phyloP scores from a whole-genome alignment of 2,329 filamentous ascomycete species.

The Escovopsis weberi region DNA sequence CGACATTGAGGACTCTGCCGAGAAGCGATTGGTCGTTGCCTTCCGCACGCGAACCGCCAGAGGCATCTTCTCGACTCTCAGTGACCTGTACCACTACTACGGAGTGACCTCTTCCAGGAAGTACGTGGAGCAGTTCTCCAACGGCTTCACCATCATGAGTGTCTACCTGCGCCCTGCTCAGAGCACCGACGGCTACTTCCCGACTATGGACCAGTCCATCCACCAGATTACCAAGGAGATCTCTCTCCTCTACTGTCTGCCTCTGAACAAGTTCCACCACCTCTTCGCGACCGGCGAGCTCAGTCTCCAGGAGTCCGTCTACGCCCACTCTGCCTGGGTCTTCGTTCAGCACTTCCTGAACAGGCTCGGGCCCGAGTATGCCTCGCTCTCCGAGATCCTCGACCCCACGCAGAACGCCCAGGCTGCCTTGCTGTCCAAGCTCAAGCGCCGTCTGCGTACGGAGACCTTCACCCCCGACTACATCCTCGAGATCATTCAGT shows the following conservation, averaged over 20 bases:
- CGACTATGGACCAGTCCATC: constrained; percentile 84
- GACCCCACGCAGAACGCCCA: constrained; percentile 72
- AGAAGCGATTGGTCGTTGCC: constrained; percentile 88
- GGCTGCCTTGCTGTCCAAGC: constrained; percentile 75
- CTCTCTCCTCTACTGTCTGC: constrained; percentile 91
- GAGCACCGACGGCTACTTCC: constrained; percentile 42
- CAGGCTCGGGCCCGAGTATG: constrained; percentile 83
- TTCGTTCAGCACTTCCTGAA: constrained; percentile 98
- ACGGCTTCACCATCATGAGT: constrained; percentile 94
- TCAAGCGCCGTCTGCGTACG: constrained; percentile 87
- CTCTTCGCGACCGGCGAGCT: constrained; percentile 77
- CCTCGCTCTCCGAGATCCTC: constrained; percentile 66
- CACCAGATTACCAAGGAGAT: constrained; percentile 99
- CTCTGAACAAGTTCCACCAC: constrained; percentile 87
- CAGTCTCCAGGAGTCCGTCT: constrained; percentile 91
- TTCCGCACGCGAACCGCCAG: constrained; percentile 88
- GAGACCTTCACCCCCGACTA: constrained; percentile 98
- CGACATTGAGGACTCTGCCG: constrained; percentile 77
- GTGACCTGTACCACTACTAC: constrained; percentile 97
- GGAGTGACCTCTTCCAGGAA: constrained; percentile 91
- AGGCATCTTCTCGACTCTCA: constrained; percentile 88
- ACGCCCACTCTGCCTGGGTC: constrained; percentile 94
- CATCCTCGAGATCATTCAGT: constrained; percentile 91
- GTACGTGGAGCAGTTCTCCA: constrained; percentile 98
- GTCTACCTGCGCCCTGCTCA: constrained; percentile 71